Percentiles rank a stretch among this genome's conserved stretches.
Conservation (phyloP, 257 asterid genomes). For the Gentiana straminea region DNA sequence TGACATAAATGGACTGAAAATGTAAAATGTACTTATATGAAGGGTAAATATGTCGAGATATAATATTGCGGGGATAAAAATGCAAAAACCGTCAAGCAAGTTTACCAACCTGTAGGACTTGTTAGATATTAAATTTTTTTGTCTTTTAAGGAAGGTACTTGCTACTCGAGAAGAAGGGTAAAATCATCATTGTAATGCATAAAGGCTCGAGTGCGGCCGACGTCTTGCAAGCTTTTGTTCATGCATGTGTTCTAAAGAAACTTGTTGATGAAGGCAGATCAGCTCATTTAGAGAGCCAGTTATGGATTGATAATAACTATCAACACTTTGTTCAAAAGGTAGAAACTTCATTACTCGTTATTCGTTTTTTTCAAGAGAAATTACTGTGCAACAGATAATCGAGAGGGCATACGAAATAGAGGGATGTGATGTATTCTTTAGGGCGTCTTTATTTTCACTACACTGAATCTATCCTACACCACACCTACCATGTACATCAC, state of each 20-base stretch:
- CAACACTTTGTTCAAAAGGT: slow-evolving; percentile 51
- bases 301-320: slow-evolving; percentile 74
- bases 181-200: slow-evolving; percentile 46
- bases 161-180: slow-evolving; percentile 36
- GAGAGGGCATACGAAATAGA: too few species aligned
- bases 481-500: too few species aligned
- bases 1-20: too few species aligned
- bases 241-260: slow-evolving; percentile 61
- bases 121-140: slow-evolving; percentile 6
- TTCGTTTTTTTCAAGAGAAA: too few species aligned
- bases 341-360: background rate
- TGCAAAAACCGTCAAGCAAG: background rate
- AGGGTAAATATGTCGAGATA: too few species aligned
- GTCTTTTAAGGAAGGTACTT: slow-evolving; percentile 51
- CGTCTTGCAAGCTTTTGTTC: slow-evolving; percentile 58
- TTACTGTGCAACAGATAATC: too few species aligned
- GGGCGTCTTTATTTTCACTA: too few species aligned
- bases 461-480: too few species aligned
- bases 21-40: too few species aligned
- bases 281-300: slow-evolving; percentile 46
- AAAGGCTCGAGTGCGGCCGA: slow-evolving; percentile 70
- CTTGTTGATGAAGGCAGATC: slow-evolving; percentile 30
- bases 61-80: too few species aligned
- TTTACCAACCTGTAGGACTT: background rate
- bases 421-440: too few species aligned